Evolutionary conservation across 1,284 basidiomycete genomes (phyloP).

Genomic region (Takashimella tepidaria): DNA sequence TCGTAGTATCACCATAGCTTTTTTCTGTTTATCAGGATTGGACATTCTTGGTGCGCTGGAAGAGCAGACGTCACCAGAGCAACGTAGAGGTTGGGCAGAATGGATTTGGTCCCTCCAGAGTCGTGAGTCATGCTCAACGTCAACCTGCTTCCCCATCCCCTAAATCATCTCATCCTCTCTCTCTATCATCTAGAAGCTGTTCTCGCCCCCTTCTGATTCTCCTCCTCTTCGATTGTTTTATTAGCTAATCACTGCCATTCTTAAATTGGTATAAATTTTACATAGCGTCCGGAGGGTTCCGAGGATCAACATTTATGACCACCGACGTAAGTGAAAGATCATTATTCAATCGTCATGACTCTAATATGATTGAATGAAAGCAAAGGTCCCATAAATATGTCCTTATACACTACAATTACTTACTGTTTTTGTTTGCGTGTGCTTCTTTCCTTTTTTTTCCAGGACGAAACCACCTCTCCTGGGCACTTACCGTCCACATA

Average conservation of each 20-base stretch:
- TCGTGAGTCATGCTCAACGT: constrained; percentile 27
- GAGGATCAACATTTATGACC: constrained; percentile 65
- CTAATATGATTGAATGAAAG: too few species aligned
- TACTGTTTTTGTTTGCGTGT: too few species aligned
- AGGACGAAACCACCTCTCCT: constrained; percentile 55
- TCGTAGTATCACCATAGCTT: constrained; percentile 68
- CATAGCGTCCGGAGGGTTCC: constrained; percentile 64
- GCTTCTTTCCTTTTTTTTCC: constrained; percentile 9
- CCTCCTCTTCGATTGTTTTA: too few species aligned
- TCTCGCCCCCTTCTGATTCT: too few species aligned
- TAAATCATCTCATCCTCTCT: not conserved
- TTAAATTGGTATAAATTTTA: too few species aligned
- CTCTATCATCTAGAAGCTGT: not conserved
- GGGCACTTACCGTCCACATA: constrained; percentile 92
- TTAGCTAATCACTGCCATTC: too few species aligned
- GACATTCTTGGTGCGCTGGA: constrained; percentile 63
- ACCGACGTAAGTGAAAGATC: constrained; percentile 30
- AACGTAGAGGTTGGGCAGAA: constrained; percentile 62
- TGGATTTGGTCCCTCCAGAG: constrained; percentile 87
- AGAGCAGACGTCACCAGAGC: constrained; percentile 51
- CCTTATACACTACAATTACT: constrained; percentile 18
- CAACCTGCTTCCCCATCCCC: too few species aligned
- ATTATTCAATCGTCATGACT: too few species aligned
- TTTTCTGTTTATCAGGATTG: constrained; percentile 74
- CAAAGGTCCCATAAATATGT: too few species aligned